Conservation (phyloP, 305 asterid species). For the Rubia tinctorum region DNA sequence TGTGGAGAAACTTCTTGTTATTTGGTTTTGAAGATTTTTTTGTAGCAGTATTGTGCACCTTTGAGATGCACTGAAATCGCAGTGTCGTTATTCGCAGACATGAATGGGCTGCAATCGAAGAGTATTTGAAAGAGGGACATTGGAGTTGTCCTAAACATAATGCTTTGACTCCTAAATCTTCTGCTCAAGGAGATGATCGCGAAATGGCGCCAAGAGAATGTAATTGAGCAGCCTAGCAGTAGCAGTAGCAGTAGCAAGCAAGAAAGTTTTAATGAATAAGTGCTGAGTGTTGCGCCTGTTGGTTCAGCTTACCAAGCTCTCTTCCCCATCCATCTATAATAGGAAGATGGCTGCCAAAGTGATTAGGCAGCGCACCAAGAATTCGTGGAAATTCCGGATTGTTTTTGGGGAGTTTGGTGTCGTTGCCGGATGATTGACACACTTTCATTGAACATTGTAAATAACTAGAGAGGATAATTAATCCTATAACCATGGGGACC, state of each 20-base stretch:
- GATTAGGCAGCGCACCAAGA: slow-evolving; percentile 35
- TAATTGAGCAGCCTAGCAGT: slow-evolving; percentile 12
- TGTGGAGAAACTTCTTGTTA: no score
- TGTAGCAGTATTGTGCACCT: neutral
- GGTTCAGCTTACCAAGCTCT: slow-evolving; percentile 29
- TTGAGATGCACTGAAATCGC: neutral
- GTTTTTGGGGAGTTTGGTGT: slow-evolving; percentile 35
- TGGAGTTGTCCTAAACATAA: slow-evolving; percentile 34
- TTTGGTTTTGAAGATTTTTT: no score
- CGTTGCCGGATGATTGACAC: slow-evolving; percentile 30
- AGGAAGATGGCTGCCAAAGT: slow-evolving; percentile 37
- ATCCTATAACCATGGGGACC: no score
- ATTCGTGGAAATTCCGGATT: slow-evolving; percentile 28
- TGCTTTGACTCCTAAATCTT: slow-evolving; percentile 34
- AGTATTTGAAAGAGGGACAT: slow-evolving; percentile 41
- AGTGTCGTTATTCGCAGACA: slow-evolving; percentile 32
- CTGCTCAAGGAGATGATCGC: slow-evolving; percentile 35
- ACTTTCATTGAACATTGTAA: neutral
- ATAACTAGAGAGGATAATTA: no score
- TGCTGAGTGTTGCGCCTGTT: slow-evolving; percentile 1
- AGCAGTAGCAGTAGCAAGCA: neutral
- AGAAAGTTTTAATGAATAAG: slow-evolving; percentile 14
- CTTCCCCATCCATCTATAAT: slow-evolving; percentile 27
- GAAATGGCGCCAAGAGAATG: slow-evolving; percentile 29
- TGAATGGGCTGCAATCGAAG: slow-evolving; percentile 29